Evolutionary conservation across 2,329 filamentous ascomycete species (phyloP), one percentile per base, ranked within the genome.

Genomic region (Stachybotrys echinatus): DNA sequence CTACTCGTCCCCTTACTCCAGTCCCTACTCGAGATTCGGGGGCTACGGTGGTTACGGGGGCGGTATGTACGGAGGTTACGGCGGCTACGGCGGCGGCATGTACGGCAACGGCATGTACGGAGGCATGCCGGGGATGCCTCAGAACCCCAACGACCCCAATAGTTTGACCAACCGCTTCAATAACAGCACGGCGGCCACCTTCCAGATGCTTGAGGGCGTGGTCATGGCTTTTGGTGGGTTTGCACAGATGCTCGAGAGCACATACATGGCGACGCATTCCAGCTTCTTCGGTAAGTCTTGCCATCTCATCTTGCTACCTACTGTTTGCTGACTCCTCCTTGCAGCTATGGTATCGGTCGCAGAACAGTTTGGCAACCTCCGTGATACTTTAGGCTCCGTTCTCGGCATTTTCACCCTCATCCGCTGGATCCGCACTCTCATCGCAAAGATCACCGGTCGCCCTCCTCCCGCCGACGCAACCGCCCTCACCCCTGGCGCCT

Each of bases 211-310:
- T 47, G 94, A 99, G 73, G 94, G 92, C 59, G 88, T 99, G 51
- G 94, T 99, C 14, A 89, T 90, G 21, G 92, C 94, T 3, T 99
- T 99, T 74, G 92, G 92, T 19, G 94, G 95, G 0, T 97, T 99
- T 65, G 90, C 95, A 12, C 94, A 99, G 74, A 99, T 99, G 94
- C 79, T 99, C 23, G 94, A 99, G 73, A 97, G 94, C 75, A 97
- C 94, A 12, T 99, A 96, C 63, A 99, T 99, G 95, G 94, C 95
- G 23, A 99, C 94, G 0, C 94, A 99, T 70, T 96, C 92, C 6
- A 96, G 90, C 48, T 99, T 99, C 71, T 99, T 97, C 63, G 92
- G 91, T 96, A 80, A 62, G 87, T 58, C 21, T 18, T 40, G 14
- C 7, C 7, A 8, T 22, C 12, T n/a, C 23, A 2, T 12, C 18